phyloP scores from a whole-genome alignment of 2,329 filamentous ascomycete genomes.

The Cladosporium sp. region DNA sequence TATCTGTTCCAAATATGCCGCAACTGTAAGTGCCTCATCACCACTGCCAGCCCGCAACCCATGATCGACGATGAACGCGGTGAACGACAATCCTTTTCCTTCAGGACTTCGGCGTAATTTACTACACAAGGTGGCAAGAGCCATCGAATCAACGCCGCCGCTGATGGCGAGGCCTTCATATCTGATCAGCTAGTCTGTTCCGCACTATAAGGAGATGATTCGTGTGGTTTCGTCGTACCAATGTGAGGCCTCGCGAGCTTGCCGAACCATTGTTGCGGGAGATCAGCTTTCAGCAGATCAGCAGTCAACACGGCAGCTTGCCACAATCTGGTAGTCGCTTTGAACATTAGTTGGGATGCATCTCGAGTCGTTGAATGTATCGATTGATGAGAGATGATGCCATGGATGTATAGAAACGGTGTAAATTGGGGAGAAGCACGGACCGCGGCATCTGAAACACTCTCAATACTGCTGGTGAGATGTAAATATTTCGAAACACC shows the following conservation, averaged over 20 bases:
- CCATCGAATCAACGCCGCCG: slow-evolving; percentile 98
- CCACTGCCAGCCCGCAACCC: slow-evolving; percentile 56
- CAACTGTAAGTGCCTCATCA: slow-evolving; percentile 56
- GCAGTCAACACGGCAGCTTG: slow-evolving; percentile 1
- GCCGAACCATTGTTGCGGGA: slow-evolving; percentile 15
- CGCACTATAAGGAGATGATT: not conserved
- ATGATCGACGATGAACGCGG: slow-evolving; percentile 64
- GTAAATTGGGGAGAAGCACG: not conserved
- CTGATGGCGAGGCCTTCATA: slow-evolving; percentile 70
- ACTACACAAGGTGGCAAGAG: slow-evolving; percentile 72
- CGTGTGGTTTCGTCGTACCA: not conserved
- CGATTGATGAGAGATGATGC: not conserved
- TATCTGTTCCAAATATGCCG: slow-evolving; percentile 31
- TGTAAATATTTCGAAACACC: not conserved
- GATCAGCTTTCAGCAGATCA: not conserved
- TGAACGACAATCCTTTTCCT: slow-evolving; percentile 36
- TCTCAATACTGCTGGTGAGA: not conserved
- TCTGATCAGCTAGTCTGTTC: not conserved
- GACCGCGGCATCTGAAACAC: not conserved
- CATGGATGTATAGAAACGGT: not conserved
- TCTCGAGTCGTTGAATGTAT: not conserved
- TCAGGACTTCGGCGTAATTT: not conserved
- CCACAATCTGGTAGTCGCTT: not conserved
- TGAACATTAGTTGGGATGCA: slow-evolving; percentile 2
- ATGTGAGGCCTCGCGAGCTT: not conserved